Percentiles rank a stretch among this genome's conserved stretches.
These are phyloP conservation scores for Fragilariopsis cylindrus DNA, from an alignment of 108 stramenopile species.

Conservation along the genomic window DNA sequence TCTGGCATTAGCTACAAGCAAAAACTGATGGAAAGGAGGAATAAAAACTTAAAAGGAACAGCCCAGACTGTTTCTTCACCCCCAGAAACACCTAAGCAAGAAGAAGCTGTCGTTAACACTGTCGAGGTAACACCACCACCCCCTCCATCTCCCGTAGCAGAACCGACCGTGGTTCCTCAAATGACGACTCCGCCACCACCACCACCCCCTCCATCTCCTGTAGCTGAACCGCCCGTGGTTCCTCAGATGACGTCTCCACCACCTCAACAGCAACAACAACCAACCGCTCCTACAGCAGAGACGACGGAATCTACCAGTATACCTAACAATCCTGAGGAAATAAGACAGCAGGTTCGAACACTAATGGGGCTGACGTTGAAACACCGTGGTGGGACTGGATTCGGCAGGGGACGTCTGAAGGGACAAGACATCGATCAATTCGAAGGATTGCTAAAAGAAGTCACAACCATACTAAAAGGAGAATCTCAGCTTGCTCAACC, in stretches of 20 bases:
- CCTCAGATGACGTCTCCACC: neutral
- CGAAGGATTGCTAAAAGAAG: constrained; percentile 46
- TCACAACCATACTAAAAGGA: constrained; percentile 43
- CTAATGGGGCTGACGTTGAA: constrained; percentile 80
- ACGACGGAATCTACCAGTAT: constrained; percentile 22
- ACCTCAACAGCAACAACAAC: constrained; percentile 12
- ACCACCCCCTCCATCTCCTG: neutral
- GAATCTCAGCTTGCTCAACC: constrained; percentile 36
- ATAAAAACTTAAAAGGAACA: constrained; percentile 20
- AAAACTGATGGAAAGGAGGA: constrained; percentile 46
- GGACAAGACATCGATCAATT: constrained; percentile 57
- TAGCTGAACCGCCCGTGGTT: neutral
- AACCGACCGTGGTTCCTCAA: constrained; percentile 18
- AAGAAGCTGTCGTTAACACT: neutral
- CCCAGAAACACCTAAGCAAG: constrained; percentile 10
- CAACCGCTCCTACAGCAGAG: constrained; percentile 10
- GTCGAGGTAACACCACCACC: neutral
- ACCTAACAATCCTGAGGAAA: constrained; percentile 32
- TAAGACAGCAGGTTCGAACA: constrained; percentile 54
- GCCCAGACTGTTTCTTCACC: constrained; percentile 15
- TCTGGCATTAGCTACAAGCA: constrained; percentile 65
- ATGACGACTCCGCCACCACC: constrained; percentile 14
- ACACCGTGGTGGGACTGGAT: constrained; percentile 87
- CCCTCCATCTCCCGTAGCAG: constrained; percentile 2
- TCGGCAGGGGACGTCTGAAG: constrained; percentile 71